Conservation (phyloP, 2,329 filamentous ascomycete genomes). For the Ilyonectria robusta region DNA sequence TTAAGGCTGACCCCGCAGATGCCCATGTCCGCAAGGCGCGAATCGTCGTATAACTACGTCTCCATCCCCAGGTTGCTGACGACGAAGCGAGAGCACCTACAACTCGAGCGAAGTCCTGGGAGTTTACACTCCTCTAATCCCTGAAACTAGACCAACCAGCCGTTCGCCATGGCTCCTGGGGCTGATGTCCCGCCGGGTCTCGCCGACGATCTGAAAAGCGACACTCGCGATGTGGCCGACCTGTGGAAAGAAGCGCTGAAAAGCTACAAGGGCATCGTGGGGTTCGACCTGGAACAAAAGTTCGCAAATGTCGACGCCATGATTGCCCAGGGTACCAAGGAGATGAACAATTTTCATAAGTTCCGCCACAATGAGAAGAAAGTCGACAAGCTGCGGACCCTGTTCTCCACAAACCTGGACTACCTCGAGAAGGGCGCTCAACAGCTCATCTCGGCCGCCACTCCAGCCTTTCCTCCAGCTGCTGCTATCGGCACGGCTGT, state of each 20-base stretch:
- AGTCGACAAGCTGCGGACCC: slow-evolving; percentile 49
- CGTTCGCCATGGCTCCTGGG: slow-evolving; percentile 5
- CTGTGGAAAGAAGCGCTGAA: slow-evolving; percentile 53
- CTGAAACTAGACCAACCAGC: background rate
- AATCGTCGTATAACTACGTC: background rate
- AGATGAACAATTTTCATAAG: slow-evolving; percentile 52
- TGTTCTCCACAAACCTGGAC: slow-evolving; percentile 50
- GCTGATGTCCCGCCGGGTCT: slow-evolving; percentile 18
- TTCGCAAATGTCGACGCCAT: slow-evolving; percentile 47
- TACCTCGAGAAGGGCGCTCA: slow-evolving; percentile 48
- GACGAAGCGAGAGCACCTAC: background rate
- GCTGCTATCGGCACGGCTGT: slow-evolving; percentile 53
- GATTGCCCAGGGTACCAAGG: slow-evolving; percentile 44
- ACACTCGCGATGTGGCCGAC: slow-evolving; percentile 50
- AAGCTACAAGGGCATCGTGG: slow-evolving; percentile 51
- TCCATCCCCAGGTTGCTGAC: background rate
- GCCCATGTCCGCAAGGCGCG: background rate
- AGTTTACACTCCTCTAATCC: background rate
- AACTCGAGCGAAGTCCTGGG: background rate
- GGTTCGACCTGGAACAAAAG: slow-evolving; percentile 50
- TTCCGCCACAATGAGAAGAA: slow-evolving; percentile 54
- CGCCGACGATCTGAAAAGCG: slow-evolving; percentile 40
- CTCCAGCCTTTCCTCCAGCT: slow-evolving; percentile 51
- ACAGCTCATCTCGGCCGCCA: slow-evolving; percentile 49
- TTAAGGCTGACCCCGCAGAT: slow-evolving; percentile 11